Conservation (phyloP, 78 protist genomes). For the Ministeria vibrans region DNA sequence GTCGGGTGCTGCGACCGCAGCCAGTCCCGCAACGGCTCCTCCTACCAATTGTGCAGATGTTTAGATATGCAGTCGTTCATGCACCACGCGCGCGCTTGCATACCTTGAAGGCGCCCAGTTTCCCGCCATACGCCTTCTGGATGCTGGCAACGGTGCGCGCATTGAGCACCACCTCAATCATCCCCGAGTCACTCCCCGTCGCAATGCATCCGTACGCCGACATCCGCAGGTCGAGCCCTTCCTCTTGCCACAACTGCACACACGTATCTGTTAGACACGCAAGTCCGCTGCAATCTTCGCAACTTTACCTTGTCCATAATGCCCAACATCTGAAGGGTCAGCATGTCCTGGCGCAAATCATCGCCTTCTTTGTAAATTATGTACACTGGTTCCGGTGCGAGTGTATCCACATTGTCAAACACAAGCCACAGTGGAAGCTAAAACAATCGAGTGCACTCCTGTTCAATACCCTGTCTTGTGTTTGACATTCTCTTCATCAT, state of each 20-base stretch:
- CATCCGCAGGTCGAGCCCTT: slow-evolving; percentile 62
- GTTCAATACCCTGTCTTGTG: not conserved
- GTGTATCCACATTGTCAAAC: slow-evolving; percentile 60
- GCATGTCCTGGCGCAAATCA: slow-evolving; percentile 90
- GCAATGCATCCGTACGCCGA: slow-evolving; percentile 67
- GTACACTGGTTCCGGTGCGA: slow-evolving; percentile 18
- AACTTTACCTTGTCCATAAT: slow-evolving; percentile 80
- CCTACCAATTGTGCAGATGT: no score
- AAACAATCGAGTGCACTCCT: not conserved
- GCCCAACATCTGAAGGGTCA: slow-evolving; percentile 83
- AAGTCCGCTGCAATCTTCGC: slow-evolving; percentile 49
- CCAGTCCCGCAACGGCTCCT: slow-evolving; percentile 61
- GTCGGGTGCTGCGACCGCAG: slow-evolving; percentile 48
- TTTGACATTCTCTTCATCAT: not conserved
- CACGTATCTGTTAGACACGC: slow-evolving; percentile 24
- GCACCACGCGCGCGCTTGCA: no score
- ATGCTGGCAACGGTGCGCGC: slow-evolving; percentile 76
- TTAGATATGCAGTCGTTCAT: no score
- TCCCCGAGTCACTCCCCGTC: slow-evolving; percentile 84
- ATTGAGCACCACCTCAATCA: slow-evolving; percentile 79
- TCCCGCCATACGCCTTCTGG: slow-evolving; percentile 58
- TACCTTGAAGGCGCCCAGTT: slow-evolving; percentile 68
- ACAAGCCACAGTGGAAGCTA: slow-evolving; percentile 84
- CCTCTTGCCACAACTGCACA: slow-evolving; percentile 67
- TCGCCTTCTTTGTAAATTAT: slow-evolving; percentile 87